Percentiles rank a stretch among this genome's conserved stretches.
Conservation (phyloP, 352 stramenopile genomes). For the Globisporangium viniferum region DNA sequence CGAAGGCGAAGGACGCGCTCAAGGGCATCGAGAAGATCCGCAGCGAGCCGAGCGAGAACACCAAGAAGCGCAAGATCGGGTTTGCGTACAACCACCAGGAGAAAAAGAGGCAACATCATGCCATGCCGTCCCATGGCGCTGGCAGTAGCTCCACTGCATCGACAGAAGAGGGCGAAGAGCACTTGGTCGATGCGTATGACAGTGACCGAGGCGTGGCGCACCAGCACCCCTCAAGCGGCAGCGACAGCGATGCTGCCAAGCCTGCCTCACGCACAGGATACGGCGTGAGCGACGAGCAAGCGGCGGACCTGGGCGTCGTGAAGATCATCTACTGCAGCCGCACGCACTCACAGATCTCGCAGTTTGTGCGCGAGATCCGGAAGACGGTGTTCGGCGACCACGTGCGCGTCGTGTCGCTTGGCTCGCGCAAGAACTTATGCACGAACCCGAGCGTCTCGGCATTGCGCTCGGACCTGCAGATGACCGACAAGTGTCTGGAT, state of each 20-base stretch:
- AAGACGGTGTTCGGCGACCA: conserved; percentile 70
- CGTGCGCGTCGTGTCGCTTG: conserved; percentile 77
- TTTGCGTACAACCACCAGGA: conserved; percentile 67
- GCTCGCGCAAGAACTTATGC: conserved; percentile 84
- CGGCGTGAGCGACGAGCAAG: conserved; percentile 16
- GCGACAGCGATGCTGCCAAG: conserved; percentile 34
- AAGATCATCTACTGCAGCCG: conserved; percentile 92
- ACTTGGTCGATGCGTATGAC: conserved; percentile 78
- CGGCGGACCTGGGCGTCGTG: conserved; percentile 36
- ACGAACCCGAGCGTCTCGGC: conserved; percentile 69
- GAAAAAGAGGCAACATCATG: conserved; percentile 32
- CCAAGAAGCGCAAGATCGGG: conserved; percentile 68
- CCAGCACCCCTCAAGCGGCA: conserved; percentile 21
- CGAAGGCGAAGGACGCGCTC: conserved; percentile 42
- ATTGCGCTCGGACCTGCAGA: conserved; percentile 68
- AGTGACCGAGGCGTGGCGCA: conserved; percentile 39
- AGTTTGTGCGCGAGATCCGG: conserved; percentile 86
- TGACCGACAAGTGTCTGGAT: conserved; percentile 84
- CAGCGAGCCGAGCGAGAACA: conserved; percentile 31
- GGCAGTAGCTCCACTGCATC: too few relatives aligned
- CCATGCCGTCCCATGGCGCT: not conserved
- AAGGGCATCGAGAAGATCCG: conserved; percentile 56
- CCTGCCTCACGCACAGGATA: not conserved
- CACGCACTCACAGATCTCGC: conserved; percentile 88
- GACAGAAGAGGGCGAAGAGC: conserved; percentile 35